These are phyloP conservation scores for Starmera pachycereana DNA, from an alignment of 805 yeast species.

Conservation along the genomic window DNA sequence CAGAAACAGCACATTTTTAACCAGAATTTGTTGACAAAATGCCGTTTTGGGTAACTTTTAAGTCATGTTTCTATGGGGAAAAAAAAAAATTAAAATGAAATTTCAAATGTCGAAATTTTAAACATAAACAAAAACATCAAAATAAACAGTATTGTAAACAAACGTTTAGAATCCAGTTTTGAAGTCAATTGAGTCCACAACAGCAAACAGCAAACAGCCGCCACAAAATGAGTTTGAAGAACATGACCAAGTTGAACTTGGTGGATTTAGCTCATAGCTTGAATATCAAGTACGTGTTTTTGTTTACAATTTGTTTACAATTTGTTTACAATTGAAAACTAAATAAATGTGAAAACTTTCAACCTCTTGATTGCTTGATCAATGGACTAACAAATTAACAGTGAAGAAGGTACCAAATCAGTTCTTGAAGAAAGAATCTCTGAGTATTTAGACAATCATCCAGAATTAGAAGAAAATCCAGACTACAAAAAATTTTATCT, in stretches of 20 bases:
- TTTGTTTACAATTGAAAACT: neutral
- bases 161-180: neutral
- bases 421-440: constrained; percentile 20
- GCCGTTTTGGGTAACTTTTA: no score
- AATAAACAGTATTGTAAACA: constrained; percentile 1
- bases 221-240: constrained; percentile 21
- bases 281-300: constrained; percentile 21
- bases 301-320: constrained; percentile 4
- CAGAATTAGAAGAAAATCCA: constrained; percentile 18
- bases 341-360: no score
- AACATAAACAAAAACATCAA: constrained; percentile 3
- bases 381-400: neutral
- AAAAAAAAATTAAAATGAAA: no score
- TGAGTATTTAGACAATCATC: constrained; percentile 20
- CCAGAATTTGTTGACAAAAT: no score
- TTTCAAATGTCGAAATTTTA: neutral
- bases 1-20: no score
- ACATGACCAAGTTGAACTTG: constrained; percentile 27
- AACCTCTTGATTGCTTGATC: no score
- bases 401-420: constrained; percentile 21
- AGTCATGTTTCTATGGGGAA: no score
- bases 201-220: no score
- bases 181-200: no score
- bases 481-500: constrained; percentile 15
- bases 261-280: constrained; percentile 25